These are phyloP conservation scores for Immersiella caudata DNA, from an alignment of 495 filamentous ascomycete genomes.

Conservation along the genomic window DNA sequence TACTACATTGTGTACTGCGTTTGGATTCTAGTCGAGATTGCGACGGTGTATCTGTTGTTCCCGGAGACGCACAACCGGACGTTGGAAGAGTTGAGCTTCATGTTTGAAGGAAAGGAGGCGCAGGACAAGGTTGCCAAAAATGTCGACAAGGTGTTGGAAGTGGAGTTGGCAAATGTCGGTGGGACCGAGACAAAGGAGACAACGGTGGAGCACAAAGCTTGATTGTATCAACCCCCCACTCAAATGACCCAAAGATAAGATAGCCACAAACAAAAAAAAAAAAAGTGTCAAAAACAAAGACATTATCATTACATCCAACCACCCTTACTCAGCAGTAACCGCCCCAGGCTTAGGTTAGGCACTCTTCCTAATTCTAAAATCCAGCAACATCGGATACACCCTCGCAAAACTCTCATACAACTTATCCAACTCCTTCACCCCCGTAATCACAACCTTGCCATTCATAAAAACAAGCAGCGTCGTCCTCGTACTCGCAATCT, in stretches of 20 bases:
- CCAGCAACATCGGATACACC: conserved; percentile 86
- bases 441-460: conserved; percentile 97
- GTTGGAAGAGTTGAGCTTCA: conserved; percentile 47
- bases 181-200: background rate
- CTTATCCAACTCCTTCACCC: conserved; percentile 89
- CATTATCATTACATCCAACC: background rate
- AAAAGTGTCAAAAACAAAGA: background rate
- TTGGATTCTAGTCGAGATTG: conserved; percentile 58
- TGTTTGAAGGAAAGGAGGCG: conserved; percentile 45
- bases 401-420: conserved; percentile 90
- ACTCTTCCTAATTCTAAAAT: conserved; percentile 16
- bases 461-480: conserved; percentile 26
- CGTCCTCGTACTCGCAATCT: conserved; percentile 86
- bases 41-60: conserved; percentile 61
- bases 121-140: conserved; percentile 40
- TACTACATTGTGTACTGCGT: conserved; percentile 65
- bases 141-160: conserved; percentile 41
- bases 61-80: conserved; percentile 63
- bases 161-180: conserved; percentile 30
- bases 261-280: background rate
- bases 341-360: too few relatives aligned
- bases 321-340: background rate
- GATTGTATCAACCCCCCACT: background rate
- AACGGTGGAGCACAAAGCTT: background rate
- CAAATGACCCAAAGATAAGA: background rate